Evolutionary conservation across 768 basidiomycete species (phyloP).

Genomic region (Termitomyces sp.): DNA sequence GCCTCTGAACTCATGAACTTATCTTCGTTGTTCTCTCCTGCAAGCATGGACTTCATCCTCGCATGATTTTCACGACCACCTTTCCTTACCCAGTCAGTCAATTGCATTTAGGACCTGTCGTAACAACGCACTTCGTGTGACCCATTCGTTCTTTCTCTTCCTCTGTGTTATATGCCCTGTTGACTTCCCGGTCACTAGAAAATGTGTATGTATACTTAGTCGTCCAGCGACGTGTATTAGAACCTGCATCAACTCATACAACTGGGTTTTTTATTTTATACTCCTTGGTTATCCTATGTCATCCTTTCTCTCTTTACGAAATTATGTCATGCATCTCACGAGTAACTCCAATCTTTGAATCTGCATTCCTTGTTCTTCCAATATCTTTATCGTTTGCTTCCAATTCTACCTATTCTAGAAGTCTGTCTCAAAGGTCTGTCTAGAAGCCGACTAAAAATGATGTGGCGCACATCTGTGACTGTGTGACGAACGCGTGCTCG

Average conservation of each 20-base stretch:
- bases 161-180: constrained; percentile 1
- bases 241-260: constrained; percentile 7
- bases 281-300: constrained; percentile 6
- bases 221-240: constrained; percentile 11
- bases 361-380: not conserved
- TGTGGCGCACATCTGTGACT: not conserved
- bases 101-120: constrained; percentile 3
- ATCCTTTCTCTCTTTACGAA: constrained; percentile 1
- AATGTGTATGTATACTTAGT: constrained; percentile 11
- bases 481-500: not conserved
- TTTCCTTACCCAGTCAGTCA: constrained; percentile 2
- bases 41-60: constrained; percentile 7
- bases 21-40: constrained; percentile 3
- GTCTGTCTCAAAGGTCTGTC: not conserved
- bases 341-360: not conserved
- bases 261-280: constrained; percentile 5
- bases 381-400: not conserved
- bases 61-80: constrained; percentile 5
- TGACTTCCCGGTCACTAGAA: constrained; percentile 2
- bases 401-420: not conserved
- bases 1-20: not conserved
- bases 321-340: constrained; percentile 2
- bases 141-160: constrained; percentile 2
- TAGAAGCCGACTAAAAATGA: not conserved
- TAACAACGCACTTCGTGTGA: constrained; percentile 4